phyloP scores from a whole-genome alignment of 1,284 basidiomycete genomes.

The Cutaneotrichosporon sp. region DNA sequence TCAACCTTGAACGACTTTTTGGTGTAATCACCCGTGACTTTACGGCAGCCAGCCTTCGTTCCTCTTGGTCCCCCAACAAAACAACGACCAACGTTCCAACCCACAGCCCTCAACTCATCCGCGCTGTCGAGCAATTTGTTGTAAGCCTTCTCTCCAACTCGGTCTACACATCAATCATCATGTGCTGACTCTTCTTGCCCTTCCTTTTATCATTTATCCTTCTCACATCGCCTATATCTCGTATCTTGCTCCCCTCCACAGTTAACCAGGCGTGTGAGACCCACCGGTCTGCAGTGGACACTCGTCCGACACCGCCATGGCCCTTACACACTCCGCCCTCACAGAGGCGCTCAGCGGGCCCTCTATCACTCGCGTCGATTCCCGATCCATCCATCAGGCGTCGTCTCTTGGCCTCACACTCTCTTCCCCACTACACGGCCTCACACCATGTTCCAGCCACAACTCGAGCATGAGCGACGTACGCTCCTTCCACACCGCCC shows the following conservation, averaged over 20 bases:
- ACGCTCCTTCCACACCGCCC: slow-evolving; percentile 10
- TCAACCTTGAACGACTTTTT: not conserved
- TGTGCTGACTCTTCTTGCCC: not conserved
- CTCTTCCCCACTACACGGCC: slow-evolving; percentile 17
- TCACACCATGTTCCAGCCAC: slow-evolving; percentile 16
- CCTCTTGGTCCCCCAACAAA: not conserved
- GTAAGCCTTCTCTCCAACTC: not conserved
- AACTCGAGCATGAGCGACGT: slow-evolving; percentile 13
- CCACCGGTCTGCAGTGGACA: slow-evolving; percentile 9
- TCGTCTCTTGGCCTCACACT: slow-evolving; percentile 8
- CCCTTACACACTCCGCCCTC: slow-evolving; percentile 16
- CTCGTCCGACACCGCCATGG: slow-evolving; percentile 18
- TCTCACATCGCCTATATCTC: not conserved
- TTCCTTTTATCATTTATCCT: not conserved
- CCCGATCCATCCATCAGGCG: not conserved
- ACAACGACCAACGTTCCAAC: not conserved
- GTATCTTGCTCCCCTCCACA: not conserved
- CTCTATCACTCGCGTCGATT: slow-evolving; percentile 13
- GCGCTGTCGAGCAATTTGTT: not conserved
- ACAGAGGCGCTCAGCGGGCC: slow-evolving; percentile 9
- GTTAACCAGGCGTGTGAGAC: slow-evolving; percentile 9
- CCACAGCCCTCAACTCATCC: not conserved
- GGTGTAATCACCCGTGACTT: not conserved
- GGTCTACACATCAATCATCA: not conserved
- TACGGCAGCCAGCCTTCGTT: slow-evolving; percentile 3